Conservation (phyloP, 1,284 basidiomycete species). For the Megacollybia platyphylla region DNA sequence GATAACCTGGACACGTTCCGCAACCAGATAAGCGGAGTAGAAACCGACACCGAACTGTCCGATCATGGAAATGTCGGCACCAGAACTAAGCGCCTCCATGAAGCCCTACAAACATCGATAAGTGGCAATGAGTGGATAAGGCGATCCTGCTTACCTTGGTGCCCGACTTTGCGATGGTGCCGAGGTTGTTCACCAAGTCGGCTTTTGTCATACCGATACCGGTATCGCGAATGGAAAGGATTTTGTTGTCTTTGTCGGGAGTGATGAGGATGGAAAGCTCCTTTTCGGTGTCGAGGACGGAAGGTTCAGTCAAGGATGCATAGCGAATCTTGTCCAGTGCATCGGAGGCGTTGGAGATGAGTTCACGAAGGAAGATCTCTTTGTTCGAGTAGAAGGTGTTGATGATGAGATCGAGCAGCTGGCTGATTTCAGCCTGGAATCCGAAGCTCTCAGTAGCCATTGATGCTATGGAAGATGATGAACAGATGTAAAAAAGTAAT, state of each 20-base stretch:
- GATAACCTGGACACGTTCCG: slow-evolving; percentile 96
- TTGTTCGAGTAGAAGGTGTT: slow-evolving; percentile 99
- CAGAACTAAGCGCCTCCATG: slow-evolving; percentile 92
- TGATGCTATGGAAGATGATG: slow-evolving; percentile 13
- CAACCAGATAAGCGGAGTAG: slow-evolving; percentile 99
- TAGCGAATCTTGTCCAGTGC: slow-evolving; percentile 97
- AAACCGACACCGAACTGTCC: slow-evolving; percentile 99
- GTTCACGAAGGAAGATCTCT: slow-evolving; percentile 94
- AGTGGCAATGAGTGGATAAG: slow-evolving; percentile 2
- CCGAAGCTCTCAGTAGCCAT: slow-evolving; percentile 79
- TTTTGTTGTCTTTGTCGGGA: slow-evolving; percentile 94
- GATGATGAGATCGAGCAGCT: slow-evolving; percentile 86
- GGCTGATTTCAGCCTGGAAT: slow-evolving; percentile 96
- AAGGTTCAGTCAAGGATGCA: slow-evolving; percentile 83
- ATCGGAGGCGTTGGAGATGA: slow-evolving; percentile 90
- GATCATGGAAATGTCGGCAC: slow-evolving; percentile 93
- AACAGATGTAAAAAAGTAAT: not conserved
- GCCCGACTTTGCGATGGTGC: slow-evolving; percentile 98
- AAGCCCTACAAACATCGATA: slow-evolving; percentile 58
- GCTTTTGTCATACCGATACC: slow-evolving; percentile 99
- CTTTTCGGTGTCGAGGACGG: slow-evolving; percentile 78
- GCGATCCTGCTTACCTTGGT: slow-evolving; percentile 48
- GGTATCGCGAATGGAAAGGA: slow-evolving; percentile 86
- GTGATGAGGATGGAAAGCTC: slow-evolving; percentile 88
- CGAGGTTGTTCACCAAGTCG: slow-evolving; percentile 97